Evolutionary conservation across 2,329 filamentous ascomycete genomes (phyloP), one percentile per base, ranked within the genome.

Genomic region (Chaetothyriales sp.): DNA sequence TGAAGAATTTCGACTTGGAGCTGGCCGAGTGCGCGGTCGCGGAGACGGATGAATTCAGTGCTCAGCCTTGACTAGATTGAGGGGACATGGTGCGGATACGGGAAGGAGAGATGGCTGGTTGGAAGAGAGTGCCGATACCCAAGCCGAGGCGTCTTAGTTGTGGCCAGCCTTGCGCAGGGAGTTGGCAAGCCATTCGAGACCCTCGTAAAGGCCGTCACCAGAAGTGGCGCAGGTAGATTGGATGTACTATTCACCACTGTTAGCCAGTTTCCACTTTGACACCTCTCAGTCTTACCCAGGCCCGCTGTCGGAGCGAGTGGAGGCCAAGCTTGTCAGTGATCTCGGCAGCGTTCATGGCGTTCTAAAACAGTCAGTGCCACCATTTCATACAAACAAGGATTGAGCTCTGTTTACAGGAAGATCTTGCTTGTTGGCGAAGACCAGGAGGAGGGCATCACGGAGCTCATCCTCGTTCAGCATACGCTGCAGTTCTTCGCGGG

Each of bases 391-490:
- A 10, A 9, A 43, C 28, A 42, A 55, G 48, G 39, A 42, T 46
- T 48, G 44, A 51, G 9, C 22, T 52, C 26, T 54, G 78, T 88
- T 70, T 77, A 95, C 92, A 63, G 84, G 84, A 72, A 96, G 76
- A 89, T 98, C 92, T 79, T 98, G 92, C 80, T 98, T 98, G 83
- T 98, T 98, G 73, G 92, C 92, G 67, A 98, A 98, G 65, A 98
- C 90, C 65, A 98, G 76, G 63, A 98, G 80, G 64, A 95, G 83
- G 61, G 92, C 92, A 69, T 98, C 92, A 70, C 90, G 86, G 72
- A 98, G 87, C 77, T 98, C 92, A 62, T 95, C 86, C 74, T 98
- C 92, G 74, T 96, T 94, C 70, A 98, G 81, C 81, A 98, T 98
- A 70, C 92, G 84, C 73, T 94, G 86, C 66, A 98, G 78, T 73